phyloP scores from a whole-genome alignment of 192 early-diverging fungal species.

The Coemansia asiatica region DNA sequence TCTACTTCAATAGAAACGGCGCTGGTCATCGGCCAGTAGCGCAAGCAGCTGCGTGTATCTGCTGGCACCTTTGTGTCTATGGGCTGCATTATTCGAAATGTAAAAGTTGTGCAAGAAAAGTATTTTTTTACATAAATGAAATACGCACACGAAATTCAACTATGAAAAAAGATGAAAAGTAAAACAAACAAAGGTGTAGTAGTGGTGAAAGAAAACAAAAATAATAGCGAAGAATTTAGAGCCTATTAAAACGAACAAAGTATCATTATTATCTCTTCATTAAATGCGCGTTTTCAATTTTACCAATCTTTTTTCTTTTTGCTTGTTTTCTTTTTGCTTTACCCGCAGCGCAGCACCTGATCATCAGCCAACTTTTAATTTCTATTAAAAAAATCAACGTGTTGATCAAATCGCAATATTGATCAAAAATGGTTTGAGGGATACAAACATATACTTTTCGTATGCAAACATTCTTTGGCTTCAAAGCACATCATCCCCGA shows the following conservation, averaged over 20 bases:
- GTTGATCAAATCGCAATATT: too few species aligned
- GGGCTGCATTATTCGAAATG: slow-evolving; percentile 25
- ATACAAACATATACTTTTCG: too few species aligned
- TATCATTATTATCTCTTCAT: too few species aligned
- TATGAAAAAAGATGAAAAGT: background rate
- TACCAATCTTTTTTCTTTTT: background rate
- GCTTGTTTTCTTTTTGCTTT: background rate
- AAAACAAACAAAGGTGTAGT: too few species aligned
- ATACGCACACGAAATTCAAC: too few species aligned
- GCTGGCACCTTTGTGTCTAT: slow-evolving; percentile 34
- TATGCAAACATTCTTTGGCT: background rate
- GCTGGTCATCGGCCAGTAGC: slow-evolving; percentile 38
- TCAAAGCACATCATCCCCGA: too few species aligned
- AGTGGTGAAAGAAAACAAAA: too few species aligned
- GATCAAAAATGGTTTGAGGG: too few species aligned
- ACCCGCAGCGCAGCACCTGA: background rate
- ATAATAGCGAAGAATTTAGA: too few species aligned
- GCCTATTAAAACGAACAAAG: too few species aligned
- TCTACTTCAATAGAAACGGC: slow-evolving; percentile 22
- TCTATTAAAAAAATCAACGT: background rate
- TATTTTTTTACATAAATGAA: too few species aligned
- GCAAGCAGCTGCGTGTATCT: slow-evolving; percentile 41
- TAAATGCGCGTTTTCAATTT: background rate
- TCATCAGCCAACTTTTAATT: background rate
- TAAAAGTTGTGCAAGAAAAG: too few species aligned